Percentiles rank a stretch among this genome's conserved stretches.
Conservation (phyloP, 202 grass and related monocot genomes). For the Setaria italica region DNA sequence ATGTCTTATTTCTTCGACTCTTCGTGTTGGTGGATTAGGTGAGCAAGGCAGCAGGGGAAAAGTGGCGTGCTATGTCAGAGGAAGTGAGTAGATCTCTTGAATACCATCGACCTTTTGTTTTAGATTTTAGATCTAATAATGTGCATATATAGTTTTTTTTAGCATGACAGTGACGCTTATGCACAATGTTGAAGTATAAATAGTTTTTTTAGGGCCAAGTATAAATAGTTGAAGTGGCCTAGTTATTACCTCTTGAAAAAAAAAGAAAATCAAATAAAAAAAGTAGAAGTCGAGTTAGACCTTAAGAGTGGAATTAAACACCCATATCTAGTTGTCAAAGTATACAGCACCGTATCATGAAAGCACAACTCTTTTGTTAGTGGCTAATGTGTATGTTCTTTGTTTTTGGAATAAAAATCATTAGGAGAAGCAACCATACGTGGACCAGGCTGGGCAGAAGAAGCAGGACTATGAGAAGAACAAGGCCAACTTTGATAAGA, state of each 20-base stretch:
- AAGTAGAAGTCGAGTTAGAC: background rate
- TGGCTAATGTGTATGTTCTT: slow-evolving; percentile 16
- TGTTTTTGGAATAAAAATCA: slow-evolving; percentile 16
- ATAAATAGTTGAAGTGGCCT: background rate
- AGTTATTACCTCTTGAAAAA: background rate
- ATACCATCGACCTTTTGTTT: slow-evolving; percentile 16
- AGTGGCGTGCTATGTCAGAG: slow-evolving; percentile 84
- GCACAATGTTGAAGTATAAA: background rate
- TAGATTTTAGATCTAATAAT: slow-evolving; percentile 2
- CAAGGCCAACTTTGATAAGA: slow-evolving; percentile 73
- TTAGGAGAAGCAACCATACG: slow-evolving; percentile 92
- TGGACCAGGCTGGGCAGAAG: slow-evolving; percentile 75
- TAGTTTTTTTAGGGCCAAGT: background rate
- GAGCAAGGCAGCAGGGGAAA: slow-evolving; percentile 87
- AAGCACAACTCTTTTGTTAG: background rate
- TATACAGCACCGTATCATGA: no score
- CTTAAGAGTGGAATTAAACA: background rate
- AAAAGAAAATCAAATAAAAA: background rate
- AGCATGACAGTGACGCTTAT: background rate
- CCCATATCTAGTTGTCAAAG: background rate
- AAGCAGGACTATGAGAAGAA: slow-evolving; percentile 81
- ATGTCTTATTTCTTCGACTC: background rate
- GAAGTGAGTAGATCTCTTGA: slow-evolving; percentile 57
- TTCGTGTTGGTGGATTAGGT: slow-evolving; percentile 56
- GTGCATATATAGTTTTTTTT: background rate